Evolutionary conservation across 768 basidiomycete species (phyloP).

Genomic region (Leccinellum rugosiceps): DNA sequence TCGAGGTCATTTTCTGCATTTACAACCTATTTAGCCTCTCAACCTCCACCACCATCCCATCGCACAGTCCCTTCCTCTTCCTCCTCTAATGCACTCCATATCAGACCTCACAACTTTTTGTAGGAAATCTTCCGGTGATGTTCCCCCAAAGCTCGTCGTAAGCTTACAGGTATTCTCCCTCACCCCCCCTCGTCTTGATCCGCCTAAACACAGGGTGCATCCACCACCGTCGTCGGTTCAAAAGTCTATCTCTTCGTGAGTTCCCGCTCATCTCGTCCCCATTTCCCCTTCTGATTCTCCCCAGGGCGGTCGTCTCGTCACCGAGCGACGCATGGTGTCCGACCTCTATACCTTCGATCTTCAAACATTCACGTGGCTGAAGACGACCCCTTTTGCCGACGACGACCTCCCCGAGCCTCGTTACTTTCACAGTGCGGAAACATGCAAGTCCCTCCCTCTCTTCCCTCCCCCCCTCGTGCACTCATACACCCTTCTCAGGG

Average conservation of each 20-base stretch:
- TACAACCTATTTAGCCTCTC: conserved; percentile 8
- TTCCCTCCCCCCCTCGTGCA: neutral
- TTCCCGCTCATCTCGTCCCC: neutral
- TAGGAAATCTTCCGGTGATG: conserved; percentile 78
- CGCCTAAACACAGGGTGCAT: conserved; percentile 62
- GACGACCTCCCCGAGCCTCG: conserved; percentile 77
- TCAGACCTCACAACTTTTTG: conserved; percentile 88
- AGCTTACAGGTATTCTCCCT: conserved; percentile 26
- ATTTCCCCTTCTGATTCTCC: neutral
- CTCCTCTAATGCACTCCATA: conserved; percentile 66
- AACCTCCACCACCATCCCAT: conserved; percentile 4
- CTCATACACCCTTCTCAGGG: conserved; percentile 43
- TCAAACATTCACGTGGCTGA: conserved; percentile 77
- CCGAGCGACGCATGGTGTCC: conserved; percentile 83
- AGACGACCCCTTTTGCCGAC: conserved; percentile 53
- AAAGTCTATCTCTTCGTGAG: conserved; percentile 89
- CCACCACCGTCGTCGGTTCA: conserved; percentile 84
- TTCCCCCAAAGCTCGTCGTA: conserved; percentile 86
- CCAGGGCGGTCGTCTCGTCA: conserved; percentile 84
- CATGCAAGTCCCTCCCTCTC: conserved; percentile 46
- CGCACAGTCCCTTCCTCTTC: conserved; percentile 10
- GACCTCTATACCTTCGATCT: conserved; percentile 92
- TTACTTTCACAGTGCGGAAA: conserved; percentile 93
- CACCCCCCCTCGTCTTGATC: neutral
- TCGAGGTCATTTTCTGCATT: conserved; percentile 20